Conservation (phyloP, 2,329 filamentous ascomycete genomes). For the Clonostachys byssicola region DNA sequence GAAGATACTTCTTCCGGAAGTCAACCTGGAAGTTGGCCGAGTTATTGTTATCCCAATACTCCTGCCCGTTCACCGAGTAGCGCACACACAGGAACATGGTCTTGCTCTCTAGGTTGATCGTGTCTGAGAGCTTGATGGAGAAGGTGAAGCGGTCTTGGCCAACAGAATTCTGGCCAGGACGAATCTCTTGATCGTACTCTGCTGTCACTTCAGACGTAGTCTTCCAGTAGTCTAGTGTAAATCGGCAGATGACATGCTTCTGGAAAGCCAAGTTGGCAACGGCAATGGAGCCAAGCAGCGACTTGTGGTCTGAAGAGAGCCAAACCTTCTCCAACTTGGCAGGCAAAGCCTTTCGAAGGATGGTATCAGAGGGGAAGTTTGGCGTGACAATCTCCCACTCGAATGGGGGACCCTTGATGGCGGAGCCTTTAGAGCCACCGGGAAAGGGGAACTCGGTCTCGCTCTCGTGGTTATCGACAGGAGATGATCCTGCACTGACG, state of each 20-base stretch:
- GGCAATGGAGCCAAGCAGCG: conserved; percentile 74
- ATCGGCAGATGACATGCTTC: conserved; percentile 85
- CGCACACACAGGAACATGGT: conserved; percentile 89
- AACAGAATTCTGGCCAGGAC: conserved; percentile 58
- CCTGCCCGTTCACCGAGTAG: conserved; percentile 78
- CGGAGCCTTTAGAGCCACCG: conserved; percentile 28
- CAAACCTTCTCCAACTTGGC: conserved; percentile 84
- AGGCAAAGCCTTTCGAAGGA: conserved; percentile 56
- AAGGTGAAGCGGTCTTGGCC: conserved; percentile 90
- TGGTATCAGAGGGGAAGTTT: conserved; percentile 66
- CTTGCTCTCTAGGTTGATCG: conserved; percentile 87
- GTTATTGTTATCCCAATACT: conserved; percentile 95
- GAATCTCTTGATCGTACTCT: conserved; percentile 80
- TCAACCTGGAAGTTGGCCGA: conserved; percentile 89
- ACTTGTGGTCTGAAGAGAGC: conserved; percentile 84
- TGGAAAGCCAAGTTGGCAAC: conserved; percentile 88
- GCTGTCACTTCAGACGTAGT: conserved; percentile 91
- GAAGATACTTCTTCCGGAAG: conserved; percentile 75
- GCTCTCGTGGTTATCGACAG: conserved; percentile 81
- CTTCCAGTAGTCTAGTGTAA: conserved; percentile 98
- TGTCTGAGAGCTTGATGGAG: conserved; percentile 86
- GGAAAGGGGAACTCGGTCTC: conserved; percentile 88
- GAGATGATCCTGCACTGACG: conserved; percentile 90
- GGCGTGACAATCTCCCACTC: conserved; percentile 86
- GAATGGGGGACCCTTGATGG: conserved; percentile 45